A percentile compares a stretch with the other conserved stretches of the same genome.
phyloP scores from a whole-genome alignment of 2,329 filamentous ascomycete genomes.

The Pezicula rhizophila region DNA sequence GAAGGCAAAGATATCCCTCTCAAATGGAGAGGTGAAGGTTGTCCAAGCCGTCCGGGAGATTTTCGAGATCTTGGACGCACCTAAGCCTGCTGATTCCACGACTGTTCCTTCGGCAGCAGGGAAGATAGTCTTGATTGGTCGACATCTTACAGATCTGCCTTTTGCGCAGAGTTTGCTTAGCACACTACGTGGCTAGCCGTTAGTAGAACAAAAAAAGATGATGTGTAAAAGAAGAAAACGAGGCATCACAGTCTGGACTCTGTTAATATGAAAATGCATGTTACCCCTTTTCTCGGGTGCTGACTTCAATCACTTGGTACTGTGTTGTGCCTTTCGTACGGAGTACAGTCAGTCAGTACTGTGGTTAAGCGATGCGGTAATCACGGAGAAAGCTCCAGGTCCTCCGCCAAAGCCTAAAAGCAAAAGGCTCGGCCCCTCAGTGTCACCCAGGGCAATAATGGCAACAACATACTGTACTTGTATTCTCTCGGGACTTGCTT shows the following conservation, averaged over 20 bases:
- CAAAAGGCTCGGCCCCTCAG: background rate
- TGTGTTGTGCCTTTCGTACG: no score
- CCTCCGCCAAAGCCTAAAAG: background rate
- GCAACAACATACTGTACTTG: background rate
- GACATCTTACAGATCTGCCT: constrained; percentile 43
- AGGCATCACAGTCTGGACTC: no score
- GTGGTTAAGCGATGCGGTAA: no score
- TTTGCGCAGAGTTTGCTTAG: constrained; percentile 39
- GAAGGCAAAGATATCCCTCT: constrained; percentile 70
- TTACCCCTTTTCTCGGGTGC: no score
- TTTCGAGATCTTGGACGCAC: constrained; percentile 77
- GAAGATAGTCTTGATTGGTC: constrained; percentile 61
- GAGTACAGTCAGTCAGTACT: no score
- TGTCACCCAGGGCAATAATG: background rate
- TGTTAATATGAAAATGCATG: no score
- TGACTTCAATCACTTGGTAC: no score
- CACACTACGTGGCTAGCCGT: background rate
- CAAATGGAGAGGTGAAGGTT: constrained; percentile 62
- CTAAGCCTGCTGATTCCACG: constrained; percentile 16
- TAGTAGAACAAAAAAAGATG: background rate
- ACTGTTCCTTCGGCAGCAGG: constrained; percentile 30
- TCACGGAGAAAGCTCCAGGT: no score
- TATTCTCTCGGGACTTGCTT: background rate
- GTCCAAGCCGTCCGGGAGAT: constrained; percentile 89
- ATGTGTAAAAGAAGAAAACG: background rate